A percentile compares a stretch with the other conserved stretches of the same genome.
Evolutionary conservation across 768 basidiomycete genomes (phyloP).

Genomic region (Naganishia randhawae): DNA sequence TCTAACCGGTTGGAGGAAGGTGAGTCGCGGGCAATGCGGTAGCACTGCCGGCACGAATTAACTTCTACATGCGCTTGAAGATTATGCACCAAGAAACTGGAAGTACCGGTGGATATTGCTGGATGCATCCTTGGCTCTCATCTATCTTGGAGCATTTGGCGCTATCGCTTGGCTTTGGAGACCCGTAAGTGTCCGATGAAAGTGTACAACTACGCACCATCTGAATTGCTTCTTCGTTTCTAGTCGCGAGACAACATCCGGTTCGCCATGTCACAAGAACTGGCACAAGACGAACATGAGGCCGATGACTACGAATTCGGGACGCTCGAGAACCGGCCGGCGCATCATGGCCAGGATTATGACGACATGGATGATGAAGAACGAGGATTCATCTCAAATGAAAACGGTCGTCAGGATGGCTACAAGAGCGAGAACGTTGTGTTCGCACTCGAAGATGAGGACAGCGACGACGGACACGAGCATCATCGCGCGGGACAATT

Average conservation of each 20-base stretch:
- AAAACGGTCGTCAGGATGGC: background rate
- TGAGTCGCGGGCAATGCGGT: slow-evolving; percentile 40
- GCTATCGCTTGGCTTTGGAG: slow-evolving; percentile 88
- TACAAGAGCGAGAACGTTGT: slow-evolving; percentile 28
- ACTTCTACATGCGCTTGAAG: slow-evolving; percentile 52
- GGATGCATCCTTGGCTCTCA: slow-evolving; percentile 86
- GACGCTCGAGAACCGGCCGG: slow-evolving; percentile 13
- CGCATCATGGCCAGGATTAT: slow-evolving; percentile 25
- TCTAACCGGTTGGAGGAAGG: slow-evolving; percentile 88
- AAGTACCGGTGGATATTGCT: slow-evolving; percentile 88
- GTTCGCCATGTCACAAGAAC: slow-evolving; percentile 91
- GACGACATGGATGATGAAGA: slow-evolving; percentile 28
- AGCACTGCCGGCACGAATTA: background rate
- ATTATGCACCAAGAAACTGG: slow-evolving; percentile 90
- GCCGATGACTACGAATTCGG: slow-evolving; percentile 61
- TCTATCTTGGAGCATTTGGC: slow-evolving; percentile 77
- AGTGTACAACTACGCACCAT: slow-evolving; percentile 51
- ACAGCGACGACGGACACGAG: slow-evolving; percentile 22
- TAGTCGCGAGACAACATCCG: slow-evolving; percentile 49
- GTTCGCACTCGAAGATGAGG: slow-evolving; percentile 32
- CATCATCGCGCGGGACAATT: slow-evolving; percentile 18
- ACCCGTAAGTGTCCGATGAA: slow-evolving; percentile 57
- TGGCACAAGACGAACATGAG: slow-evolving; percentile 90
- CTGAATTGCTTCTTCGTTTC: slow-evolving; percentile 6
- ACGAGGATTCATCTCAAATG: slow-evolving; percentile 23